Conservation (phyloP, 768 basidiomycete species). For the Hygrocybe punicea region DNA sequence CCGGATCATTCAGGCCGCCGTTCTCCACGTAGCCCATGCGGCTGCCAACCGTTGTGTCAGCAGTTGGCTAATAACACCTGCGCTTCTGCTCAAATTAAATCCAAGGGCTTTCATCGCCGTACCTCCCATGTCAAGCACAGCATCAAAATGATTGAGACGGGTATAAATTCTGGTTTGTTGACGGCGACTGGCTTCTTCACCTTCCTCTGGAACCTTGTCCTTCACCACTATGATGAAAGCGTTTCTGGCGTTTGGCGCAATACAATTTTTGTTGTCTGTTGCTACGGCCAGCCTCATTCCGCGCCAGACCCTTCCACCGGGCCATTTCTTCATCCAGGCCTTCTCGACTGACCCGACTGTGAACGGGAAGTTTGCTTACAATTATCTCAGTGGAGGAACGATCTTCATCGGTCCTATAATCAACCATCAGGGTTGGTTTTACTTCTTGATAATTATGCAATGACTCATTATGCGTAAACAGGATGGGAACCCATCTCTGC, state of each 20-base stretch:
- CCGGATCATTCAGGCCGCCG: too few relatives aligned
- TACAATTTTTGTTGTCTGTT: not conserved
- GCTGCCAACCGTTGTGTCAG: too few relatives aligned
- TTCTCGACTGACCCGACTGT: constrained; percentile 1
- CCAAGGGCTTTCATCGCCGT: too few relatives aligned
- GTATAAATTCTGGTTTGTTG: too few relatives aligned
- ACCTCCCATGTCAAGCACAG: too few relatives aligned
- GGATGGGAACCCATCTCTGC: not conserved
- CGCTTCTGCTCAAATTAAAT: too few relatives aligned
- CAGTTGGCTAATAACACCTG: too few relatives aligned
- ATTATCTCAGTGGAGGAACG: not conserved
- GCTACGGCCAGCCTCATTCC: not conserved
- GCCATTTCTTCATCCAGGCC: constrained; percentile 1
- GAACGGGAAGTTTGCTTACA: constrained; percentile 1
- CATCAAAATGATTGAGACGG: too few relatives aligned
- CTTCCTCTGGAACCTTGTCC: not conserved
- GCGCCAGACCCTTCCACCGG: not conserved
- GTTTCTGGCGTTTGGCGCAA: not conserved
- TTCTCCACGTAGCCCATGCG: too few relatives aligned
- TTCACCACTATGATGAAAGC: not conserved
- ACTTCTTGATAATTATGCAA: too few relatives aligned
- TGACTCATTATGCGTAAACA: not conserved
- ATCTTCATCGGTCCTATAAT: constrained; percentile 1
- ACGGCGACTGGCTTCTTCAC: too few relatives aligned
- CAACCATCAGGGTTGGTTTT: constrained; percentile 1